Conservation (phyloP, 306 rosid genomes). For the Medicago arabica region DNA sequence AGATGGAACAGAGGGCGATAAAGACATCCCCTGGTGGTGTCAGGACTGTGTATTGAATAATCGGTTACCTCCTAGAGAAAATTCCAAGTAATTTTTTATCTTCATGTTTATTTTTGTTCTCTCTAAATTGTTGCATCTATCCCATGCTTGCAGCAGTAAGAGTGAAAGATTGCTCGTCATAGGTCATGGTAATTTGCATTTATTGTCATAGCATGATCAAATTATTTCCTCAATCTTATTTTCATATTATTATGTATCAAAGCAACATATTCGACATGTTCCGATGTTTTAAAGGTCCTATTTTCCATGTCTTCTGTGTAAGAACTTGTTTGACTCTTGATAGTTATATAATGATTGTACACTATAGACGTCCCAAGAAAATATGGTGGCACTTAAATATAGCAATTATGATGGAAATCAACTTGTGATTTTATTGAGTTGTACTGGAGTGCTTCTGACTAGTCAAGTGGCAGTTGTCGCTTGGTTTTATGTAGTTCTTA, state of each 20-base stretch:
- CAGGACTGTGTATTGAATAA: conserved; percentile 84
- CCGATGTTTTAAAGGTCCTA: conserved; percentile 25
- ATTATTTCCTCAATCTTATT: conserved; percentile 15
- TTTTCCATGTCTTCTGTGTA: conserved; percentile 21
- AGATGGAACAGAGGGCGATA: conserved; percentile 94
- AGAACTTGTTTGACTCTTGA: conserved; percentile 22
- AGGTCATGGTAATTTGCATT: conserved; percentile 29
- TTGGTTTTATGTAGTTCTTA: conserved; percentile 30
- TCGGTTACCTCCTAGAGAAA: conserved; percentile 95
- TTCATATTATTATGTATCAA: neutral
- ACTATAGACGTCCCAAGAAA: conserved; percentile 7
- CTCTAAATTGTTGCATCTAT: conserved; percentile 26
- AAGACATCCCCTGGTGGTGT: conserved; percentile 95
- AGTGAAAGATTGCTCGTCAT: conserved; percentile 26
- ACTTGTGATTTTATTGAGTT: conserved; percentile 1
- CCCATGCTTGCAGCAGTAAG: conserved; percentile 29
- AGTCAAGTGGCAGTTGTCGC: conserved; percentile 7
- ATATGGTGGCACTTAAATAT: conserved; percentile 26
- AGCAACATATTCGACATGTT: conserved; percentile 24
- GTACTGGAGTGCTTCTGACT: neutral
- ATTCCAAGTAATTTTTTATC: conserved; percentile 76
- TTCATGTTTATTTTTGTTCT: conserved; percentile 33
- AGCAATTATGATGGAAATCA: conserved; percentile 19
- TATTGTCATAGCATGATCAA: conserved; percentile 22
- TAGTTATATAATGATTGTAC: conserved; percentile 19